Evolutionary conservation across 1,284 basidiomycete species (phyloP), one percentile per base, ranked within the genome.

Genomic region (Polyporus tsugae): DNA sequence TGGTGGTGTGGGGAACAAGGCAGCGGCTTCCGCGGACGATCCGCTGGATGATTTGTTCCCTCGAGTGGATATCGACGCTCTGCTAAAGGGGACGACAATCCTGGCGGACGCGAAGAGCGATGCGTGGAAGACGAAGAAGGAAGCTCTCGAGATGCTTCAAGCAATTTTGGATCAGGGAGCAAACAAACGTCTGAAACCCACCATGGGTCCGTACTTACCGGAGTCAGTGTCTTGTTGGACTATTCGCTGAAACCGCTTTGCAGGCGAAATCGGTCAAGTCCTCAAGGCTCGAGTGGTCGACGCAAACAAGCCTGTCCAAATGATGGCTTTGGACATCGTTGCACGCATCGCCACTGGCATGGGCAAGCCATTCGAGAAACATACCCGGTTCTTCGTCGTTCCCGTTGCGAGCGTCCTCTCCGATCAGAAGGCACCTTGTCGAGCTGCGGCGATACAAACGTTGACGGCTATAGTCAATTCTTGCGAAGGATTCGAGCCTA

Each of bases 51-150:
- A 98, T 66, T 85, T 99, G 33, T 96, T 98, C 77, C 98, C 98
- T 22, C 90, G 98, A 36, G 94, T 98, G 38, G 97, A 99, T 75
- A 84, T 99, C 60, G 97, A 99, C 75, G 87, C 89, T 67, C 81
- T 99, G 33, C 83, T 99, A 46, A 92, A 93, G 69, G 90, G 92
- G n/a, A 95, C 95, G 0, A 89, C 90, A 1, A 92, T 99, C 60
- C 81, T 97, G 36, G 84, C 89, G 1, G 95, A 96, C 75, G 87
- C 91, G 11, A 95, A 95, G 81, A 95, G 90, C 73, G 98, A 99
- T 74, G 91, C 95, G 0, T 99, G 98, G 98, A 99, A 99, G 82
- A 91, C 90, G 6, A 93, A 97, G 82, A 99, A 99, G 80, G 98
- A 98, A 77, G 96, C 94, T 1, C 85, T 99, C 65, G 98, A 99